Percentiles rank a stretch among this genome's conserved stretches.
Conservation (phyloP, 208 protist genomes). For the Kentomonas sorsogonicus region DNA sequence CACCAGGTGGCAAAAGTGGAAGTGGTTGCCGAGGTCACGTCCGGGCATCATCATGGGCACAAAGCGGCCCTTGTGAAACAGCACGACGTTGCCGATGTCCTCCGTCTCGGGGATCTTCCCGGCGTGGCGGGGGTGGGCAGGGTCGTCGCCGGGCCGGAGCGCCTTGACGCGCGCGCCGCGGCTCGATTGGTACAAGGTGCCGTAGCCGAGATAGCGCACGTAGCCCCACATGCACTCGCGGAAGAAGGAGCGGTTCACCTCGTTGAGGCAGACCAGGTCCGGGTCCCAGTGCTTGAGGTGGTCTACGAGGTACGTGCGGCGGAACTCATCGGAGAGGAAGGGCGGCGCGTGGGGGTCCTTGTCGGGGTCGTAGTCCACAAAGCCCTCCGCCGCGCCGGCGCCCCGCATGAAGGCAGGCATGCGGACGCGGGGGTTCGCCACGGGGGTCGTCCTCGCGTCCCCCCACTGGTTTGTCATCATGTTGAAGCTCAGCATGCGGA, state of each 20-base stretch:
- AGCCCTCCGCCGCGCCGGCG: conserved; percentile 20
- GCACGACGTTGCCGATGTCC: conserved; percentile 82
- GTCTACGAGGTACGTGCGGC: conserved; percentile 52
- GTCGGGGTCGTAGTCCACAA: conserved; percentile 43
- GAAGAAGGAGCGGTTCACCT: conserved; percentile 76
- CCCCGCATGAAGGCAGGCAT: conserved; percentile 52
- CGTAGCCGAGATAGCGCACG: conserved; percentile 73
- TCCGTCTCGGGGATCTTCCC: conserved; percentile 51
- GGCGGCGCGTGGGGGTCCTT: conserved; percentile 43
- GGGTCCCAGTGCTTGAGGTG: conserved; percentile 69
- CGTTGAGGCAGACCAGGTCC: conserved; percentile 73
- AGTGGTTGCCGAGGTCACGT: conserved; percentile 42
- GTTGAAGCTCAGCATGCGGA: conserved; percentile 86
- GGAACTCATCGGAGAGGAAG: conserved; percentile 53
- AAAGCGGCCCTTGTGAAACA: conserved; percentile 87
- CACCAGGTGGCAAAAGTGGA: conserved; percentile 74
- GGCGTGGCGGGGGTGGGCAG: conserved; percentile 18
- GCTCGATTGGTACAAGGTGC: conserved; percentile 72
- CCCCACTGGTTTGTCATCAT: conserved; percentile 68
- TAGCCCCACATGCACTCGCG: conserved; percentile 58
- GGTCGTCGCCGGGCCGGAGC: conserved; percentile 47
- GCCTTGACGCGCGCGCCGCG: conserved; percentile 53
- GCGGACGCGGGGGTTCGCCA: conserved; percentile 40
- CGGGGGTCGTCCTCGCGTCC: conserved; percentile 30
- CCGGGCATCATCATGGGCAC: conserved; percentile 74